These are phyloP conservation scores for Dimargaris cristalligena DNA, from an alignment of 192 early-diverging fungal genomes.

Conservation along the genomic window DNA sequence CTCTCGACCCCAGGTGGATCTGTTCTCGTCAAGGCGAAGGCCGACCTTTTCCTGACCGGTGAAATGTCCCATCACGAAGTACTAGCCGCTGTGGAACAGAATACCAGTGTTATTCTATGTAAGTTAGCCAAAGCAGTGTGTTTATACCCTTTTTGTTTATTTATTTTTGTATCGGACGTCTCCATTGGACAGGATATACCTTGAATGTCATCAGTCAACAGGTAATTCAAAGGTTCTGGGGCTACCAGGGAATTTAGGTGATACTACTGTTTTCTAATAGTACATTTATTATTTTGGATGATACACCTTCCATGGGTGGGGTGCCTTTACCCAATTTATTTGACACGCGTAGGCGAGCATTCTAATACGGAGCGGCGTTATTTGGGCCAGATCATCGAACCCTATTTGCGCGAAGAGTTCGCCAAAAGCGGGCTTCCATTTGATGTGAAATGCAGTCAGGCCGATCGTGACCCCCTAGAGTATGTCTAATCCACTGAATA, in stretches of 20 bases:
- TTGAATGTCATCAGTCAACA: neutral
- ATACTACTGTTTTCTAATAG: neutral
- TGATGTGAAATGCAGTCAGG: constrained; percentile 46
- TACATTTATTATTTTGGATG: neutral
- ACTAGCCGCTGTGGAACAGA: constrained; percentile 56
- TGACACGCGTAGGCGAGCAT: constrained; percentile 84
- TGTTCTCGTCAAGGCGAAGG: constrained; percentile 34
- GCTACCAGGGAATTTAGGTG: neutral
- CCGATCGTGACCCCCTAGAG: constrained; percentile 65
- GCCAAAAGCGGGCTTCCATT: constrained; percentile 27
- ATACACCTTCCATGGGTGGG: neutral
- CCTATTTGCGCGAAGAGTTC: constrained; percentile 36
- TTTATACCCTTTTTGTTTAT: neutral
- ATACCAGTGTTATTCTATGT: constrained; percentile 70
- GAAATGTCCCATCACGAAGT: constrained; percentile 95
- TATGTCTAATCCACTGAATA: too few relatives aligned
- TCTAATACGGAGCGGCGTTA: constrained; percentile 86
- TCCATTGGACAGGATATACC: neutral
- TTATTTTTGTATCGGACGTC: neutral
- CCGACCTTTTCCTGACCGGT: constrained; percentile 80
- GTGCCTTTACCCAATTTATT: too few relatives aligned
- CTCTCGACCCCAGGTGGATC: too few relatives aligned
- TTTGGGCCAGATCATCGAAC: constrained; percentile 42
- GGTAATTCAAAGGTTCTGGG: too few relatives aligned
- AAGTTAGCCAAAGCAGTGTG: constrained; percentile 11